Base-by-base conservation (phyloP, 2,329 filamentous ascomycete species). In the Aspergillus chevalieri region DNA sequence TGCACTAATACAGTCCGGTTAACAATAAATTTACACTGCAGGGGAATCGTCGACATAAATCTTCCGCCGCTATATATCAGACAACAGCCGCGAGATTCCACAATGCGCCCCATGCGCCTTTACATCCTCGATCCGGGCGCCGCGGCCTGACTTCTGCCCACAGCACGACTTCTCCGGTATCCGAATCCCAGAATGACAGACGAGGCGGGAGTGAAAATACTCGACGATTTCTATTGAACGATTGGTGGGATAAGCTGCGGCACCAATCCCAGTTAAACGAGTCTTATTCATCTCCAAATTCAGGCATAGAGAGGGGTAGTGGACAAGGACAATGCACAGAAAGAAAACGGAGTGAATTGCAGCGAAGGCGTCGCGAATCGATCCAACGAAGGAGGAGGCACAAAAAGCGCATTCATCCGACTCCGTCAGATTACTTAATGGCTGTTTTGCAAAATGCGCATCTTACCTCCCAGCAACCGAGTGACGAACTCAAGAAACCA, bases 341-440 rank as follows among this genome's bases (percentile, higher is more conserved):
- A 43, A 47, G 17, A 17, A 12, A 41, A 19, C 15, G 14, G 17
- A 14, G 17, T 12, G 15, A 41, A 12, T 6, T 21, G 19, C 15
- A 41, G 19, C 17, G 38, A 21, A 17, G 10, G 17, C 10, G 15
- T 41, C 10, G 15, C 9, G 4, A 17, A 19, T 41, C 19, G 10
- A 3, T 12, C 8, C 17, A 19, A 21, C 22, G 28, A 33, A 41
- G 22, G 15, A 44, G 19, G 26, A 21, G 6, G 9, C 42, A 17
- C 34, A 15, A 9, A 36, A 17, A 15, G 12, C 10, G 42, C 3
- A 41, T 34, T 17, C 28, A 45, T 14, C 57, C 57, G 9, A 66
- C 61, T 3, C 65, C 65, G 14, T 61, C 64, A 9, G 58, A 66
- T 47, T 65, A 65, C 43, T 58, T 69, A 21, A 51, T 62, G 6